Conservation (phyloP, 2,329 filamentous ascomycete genomes). For the Polychaeton citri region DNA sequence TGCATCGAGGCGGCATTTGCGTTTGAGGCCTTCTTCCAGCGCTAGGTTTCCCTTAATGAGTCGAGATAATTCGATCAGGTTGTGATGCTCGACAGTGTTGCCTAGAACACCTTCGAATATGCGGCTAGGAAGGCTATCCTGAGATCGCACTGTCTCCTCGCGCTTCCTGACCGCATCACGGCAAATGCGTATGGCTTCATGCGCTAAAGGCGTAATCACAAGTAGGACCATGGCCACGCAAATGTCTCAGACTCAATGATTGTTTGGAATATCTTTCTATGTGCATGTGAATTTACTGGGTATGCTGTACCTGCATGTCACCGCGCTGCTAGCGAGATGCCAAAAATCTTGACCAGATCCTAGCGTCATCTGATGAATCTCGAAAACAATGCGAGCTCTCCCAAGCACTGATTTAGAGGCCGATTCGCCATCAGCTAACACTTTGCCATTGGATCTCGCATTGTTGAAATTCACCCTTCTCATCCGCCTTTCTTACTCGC, state of each 20-base stretch:
- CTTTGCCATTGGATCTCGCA: not conserved
- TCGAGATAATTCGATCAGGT: constrained; percentile 52
- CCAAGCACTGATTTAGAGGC: no score
- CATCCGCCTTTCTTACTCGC: no score
- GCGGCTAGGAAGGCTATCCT: no score
- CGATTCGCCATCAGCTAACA: not conserved
- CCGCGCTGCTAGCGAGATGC: no score
- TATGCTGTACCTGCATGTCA: no score
- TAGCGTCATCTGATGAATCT: not conserved
- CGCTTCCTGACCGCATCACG: not conserved
- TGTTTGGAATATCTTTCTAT: no score
- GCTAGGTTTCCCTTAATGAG: constrained; percentile 26
- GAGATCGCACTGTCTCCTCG: no score
- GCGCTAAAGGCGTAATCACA: not conserved
- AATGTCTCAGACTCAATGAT: no score
- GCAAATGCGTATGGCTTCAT: not conserved
- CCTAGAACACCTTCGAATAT: constrained; percentile 21
- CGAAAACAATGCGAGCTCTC: not conserved
- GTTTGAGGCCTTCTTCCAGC: constrained; percentile 2
- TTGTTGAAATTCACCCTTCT: no score
- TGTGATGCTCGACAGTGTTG: constrained; percentile 58
- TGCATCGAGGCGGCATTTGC: constrained; percentile 45
- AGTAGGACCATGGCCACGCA: not conserved
- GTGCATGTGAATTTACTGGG: no score
- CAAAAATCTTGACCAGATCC: constrained; percentile 1